phyloP scores from a whole-genome alignment of 108 stramenopile species.

The Cyclotella atomus region DNA sequence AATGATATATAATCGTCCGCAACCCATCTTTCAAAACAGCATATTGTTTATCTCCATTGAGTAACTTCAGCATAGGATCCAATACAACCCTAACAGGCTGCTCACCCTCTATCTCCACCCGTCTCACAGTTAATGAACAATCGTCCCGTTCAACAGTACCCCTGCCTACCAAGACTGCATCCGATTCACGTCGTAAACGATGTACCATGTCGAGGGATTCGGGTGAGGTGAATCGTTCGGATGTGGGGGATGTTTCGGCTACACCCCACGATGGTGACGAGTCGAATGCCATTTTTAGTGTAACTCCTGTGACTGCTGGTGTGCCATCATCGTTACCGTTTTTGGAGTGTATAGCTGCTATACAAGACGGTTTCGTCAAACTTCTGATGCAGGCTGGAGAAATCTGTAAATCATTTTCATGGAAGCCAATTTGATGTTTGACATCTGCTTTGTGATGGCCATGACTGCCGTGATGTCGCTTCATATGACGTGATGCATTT shows the following conservation, averaged over 20 bases:
- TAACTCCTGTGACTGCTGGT: conserved; percentile 61
- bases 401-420: no score
- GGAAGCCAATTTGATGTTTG: neutral
- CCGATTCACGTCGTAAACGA: conserved; percentile 66
- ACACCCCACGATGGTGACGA: conserved; percentile 58
- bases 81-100: conserved; percentile 78
- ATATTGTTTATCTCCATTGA: conserved; percentile 37
- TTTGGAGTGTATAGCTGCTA: no score
- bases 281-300: conserved; percentile 86
- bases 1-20: conserved; percentile 62
- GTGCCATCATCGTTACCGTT: no score
- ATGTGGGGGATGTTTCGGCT: conserved; percentile 60
- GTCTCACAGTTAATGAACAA: conserved; percentile 73
- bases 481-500: neutral
- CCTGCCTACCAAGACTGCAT: conserved; percentile 78
- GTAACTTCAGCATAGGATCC: conserved; percentile 66
- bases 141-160: conserved; percentile 76
- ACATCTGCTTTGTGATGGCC: neutral
- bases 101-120: conserved; percentile 47
- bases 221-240: conserved; percentile 75
- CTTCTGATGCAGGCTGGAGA: no score
- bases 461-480: neutral
- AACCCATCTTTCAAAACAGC: conserved; percentile 64
- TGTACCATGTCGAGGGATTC: conserved; percentile 84
- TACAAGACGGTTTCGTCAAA: no score